Evolutionary conservation across 192 early-diverging fungal genomes (phyloP).

Genomic region (Linnemannia schmuckeri): DNA sequence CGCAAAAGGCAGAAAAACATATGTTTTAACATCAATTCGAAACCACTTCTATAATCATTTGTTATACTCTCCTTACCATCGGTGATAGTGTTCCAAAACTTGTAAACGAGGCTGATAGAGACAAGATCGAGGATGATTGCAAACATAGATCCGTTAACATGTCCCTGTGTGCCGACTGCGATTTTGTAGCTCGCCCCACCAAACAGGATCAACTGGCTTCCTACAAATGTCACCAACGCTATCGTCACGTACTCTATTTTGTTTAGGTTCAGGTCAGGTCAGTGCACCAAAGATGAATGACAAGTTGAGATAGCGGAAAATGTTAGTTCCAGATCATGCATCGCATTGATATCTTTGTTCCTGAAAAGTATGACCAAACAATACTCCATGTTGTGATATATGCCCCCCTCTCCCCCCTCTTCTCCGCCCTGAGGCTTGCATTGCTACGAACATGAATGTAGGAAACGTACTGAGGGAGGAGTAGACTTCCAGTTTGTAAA

Average conservation of each 20-base stretch:
- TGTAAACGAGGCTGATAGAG: conserved; percentile 60
- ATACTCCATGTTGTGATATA: background rate
- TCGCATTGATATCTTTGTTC: background rate
- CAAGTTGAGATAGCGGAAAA: background rate
- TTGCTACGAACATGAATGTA: too few species aligned
- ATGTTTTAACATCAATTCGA: background rate
- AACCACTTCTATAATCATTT: background rate
- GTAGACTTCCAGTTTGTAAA: conserved; percentile 20
- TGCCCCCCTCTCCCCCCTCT: too few species aligned
- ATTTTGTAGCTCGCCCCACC: conserved; percentile 9
- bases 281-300: background rate
- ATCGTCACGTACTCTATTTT: conserved; percentile 15
- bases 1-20: background rate
- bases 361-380: background rate
- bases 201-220: conserved; percentile 32
- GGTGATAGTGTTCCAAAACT: conserved; percentile 68
- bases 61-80: conserved; percentile 51
- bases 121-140: conserved; percentile 62
- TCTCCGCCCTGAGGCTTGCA: too few species aligned
- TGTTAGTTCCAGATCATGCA: background rate
- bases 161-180: conserved; percentile 7
- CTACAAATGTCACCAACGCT: conserved; percentile 10
- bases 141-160: conserved; percentile 67
- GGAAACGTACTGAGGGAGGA: conserved; percentile 21
- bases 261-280: background rate